phyloP scores from a whole-genome alignment of 78 protist species.

The Blattamonas nauphoetae region DNA sequence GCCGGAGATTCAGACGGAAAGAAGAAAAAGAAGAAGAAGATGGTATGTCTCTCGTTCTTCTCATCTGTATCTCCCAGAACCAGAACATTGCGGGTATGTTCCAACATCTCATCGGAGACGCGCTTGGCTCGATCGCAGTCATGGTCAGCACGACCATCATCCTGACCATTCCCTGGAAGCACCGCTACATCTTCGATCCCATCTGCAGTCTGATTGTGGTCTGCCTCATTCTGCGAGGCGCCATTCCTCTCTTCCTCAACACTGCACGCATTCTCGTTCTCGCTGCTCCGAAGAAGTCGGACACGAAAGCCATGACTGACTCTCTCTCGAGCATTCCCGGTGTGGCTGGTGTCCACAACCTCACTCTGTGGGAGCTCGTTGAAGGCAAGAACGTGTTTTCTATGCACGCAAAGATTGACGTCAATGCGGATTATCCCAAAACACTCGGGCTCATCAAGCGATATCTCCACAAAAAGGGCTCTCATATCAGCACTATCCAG shows the following conservation, averaged over 20 bases:
- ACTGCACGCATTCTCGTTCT: conserved; percentile 6
- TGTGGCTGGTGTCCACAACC: conserved; percentile 19
- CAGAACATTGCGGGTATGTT: conserved; percentile 57
- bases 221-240: not conserved
- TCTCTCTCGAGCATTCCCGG: not conserved
- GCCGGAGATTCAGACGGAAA: not conserved
- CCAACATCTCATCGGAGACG: conserved; percentile 67
- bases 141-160: conserved; percentile 41
- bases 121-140: conserved; percentile 62
- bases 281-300: not conserved
- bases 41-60: no score
- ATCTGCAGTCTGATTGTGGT: conserved; percentile 2
- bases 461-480: not conserved
- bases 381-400: not conserved
- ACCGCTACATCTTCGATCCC: not conserved
- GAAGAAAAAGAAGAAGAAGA: not conserved
- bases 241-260: conserved; percentile 12
- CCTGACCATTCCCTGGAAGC: not conserved
- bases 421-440: not conserved
- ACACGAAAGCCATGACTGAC: not conserved
- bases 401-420: not conserved
- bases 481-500: conserved; percentile 8
- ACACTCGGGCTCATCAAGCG: not conserved
- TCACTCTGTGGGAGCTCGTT: conserved; percentile 25
- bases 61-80: conserved; percentile 15